Evolutionary conservation across 2,329 filamentous ascomycete genomes (phyloP).

Genomic region (Colletotrichum gigasporum): DNA sequence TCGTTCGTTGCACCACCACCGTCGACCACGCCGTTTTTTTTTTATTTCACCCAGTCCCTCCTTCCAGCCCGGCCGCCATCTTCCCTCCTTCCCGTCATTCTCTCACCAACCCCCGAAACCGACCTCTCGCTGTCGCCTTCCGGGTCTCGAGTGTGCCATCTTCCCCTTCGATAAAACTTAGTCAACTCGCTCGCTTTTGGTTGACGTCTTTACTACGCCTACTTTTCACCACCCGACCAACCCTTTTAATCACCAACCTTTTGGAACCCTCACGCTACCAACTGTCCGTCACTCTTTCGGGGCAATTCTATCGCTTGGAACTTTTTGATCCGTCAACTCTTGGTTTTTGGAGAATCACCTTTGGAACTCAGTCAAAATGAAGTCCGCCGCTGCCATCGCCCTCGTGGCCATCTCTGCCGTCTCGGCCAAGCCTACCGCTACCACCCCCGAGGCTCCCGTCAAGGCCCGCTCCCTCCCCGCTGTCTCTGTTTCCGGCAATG

Average conservation of each 20-base stretch:
- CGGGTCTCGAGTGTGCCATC: constrained; percentile 22
- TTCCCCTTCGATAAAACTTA: constrained; percentile 15
- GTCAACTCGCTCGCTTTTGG: constrained; percentile 34
- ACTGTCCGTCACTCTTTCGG: constrained; percentile 12
- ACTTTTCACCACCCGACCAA: constrained; percentile 26
- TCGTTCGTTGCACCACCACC: constrained; percentile 20
- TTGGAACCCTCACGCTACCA: constrained; percentile 6
- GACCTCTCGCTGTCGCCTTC: constrained; percentile 23
- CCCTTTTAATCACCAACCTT: constrained; percentile 30
- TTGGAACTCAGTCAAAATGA: constrained; percentile 52
- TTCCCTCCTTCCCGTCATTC: constrained; percentile 16
- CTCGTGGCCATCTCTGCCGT: constrained; percentile 57
- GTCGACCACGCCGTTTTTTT: constrained; percentile 29
- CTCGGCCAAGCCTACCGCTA: constrained; percentile 60
- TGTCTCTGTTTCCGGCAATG: constrained; percentile 66
- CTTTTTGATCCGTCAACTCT: constrained; percentile 17
- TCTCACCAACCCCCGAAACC: constrained; percentile 3
- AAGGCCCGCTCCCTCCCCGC: constrained; percentile 60
- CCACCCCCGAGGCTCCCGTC: constrained; percentile 55
- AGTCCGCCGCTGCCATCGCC: constrained; percentile 55
- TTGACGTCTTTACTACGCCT: constrained; percentile 23
- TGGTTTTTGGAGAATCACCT: constrained; percentile 12
- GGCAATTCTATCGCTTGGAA: constrained; percentile 25
- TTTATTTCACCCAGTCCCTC: constrained; percentile 29
- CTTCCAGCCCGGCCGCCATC: constrained; percentile 7